These are phyloP conservation scores for Colletotrichum nymphaeae DNA, from an alignment of 2,329 filamentous ascomycete genomes.

Conservation along the genomic window DNA sequence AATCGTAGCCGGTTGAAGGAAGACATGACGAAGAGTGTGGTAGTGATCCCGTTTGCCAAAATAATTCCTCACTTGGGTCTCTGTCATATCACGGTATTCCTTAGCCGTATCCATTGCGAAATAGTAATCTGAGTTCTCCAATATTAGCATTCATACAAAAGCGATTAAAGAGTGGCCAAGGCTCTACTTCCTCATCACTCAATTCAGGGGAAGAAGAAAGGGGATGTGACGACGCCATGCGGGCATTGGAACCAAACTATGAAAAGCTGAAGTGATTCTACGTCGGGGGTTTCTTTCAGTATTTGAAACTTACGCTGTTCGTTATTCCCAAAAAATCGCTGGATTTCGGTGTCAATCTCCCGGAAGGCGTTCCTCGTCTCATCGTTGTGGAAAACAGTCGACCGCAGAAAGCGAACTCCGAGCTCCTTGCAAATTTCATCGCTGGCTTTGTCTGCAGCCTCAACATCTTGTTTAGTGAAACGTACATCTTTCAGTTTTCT, in stretches of 20 bases:
- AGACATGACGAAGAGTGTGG: neutral
- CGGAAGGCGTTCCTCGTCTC: neutral
- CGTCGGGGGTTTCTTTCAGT: no score
- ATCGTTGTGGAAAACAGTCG: neutral
- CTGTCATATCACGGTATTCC: neutral
- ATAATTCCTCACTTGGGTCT: neutral
- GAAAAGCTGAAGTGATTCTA: neutral
- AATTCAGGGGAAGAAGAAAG: neutral
- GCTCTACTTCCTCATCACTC: neutral
- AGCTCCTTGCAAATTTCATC: neutral
- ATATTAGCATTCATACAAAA: neutral
- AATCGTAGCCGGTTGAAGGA: neutral
- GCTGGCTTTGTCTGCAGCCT: neutral
- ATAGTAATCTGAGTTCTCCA: neutral
- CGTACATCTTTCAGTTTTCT: neutral
- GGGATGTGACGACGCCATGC: neutral
- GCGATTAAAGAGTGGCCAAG: neutral
- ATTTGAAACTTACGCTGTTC: neutral
- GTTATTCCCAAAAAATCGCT: neutral
- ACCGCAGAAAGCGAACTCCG: neutral
- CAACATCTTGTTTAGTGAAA: neutral
- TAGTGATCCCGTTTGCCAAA: neutral
- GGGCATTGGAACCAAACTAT: neutral
- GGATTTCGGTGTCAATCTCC: neutral
- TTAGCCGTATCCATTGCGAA: neutral